Evolutionary conservation across 2,329 filamentous ascomycete species (phyloP), one percentile per base, ranked within the genome.

Genomic region (Aspergillus arachidicola): DNA sequence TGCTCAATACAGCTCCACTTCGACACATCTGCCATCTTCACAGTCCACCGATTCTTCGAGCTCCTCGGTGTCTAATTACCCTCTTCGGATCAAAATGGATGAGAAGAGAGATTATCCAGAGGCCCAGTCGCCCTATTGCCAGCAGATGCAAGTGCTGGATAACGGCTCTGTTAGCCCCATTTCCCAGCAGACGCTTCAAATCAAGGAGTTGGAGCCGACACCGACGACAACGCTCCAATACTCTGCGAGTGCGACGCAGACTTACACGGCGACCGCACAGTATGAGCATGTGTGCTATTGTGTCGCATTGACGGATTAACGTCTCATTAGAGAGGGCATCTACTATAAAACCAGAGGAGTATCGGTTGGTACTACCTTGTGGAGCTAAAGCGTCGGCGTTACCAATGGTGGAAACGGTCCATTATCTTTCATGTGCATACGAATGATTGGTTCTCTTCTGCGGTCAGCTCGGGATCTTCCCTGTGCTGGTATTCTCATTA

Each of bases 41-140:
- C 11, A 58, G n/a, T n/a, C 56, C n/a, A 58, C 60, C 9, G 56
- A 23, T 34, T 34, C 57, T 16, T 54, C 45, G 30, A 70, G 68
- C 43, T 57, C 48, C 16, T 63, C 65, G 6, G 32, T 64, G 28
- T 73, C 72, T 34, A 61, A 73, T 62, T 79, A 85, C 67, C 87
- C 88, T 1, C 87, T 85, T 57, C 81, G 86, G 30, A 81, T 90
- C 69, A 91, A 91, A 75, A 82, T 91, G 53, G 86, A 89, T 73
- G 88, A 91, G 75, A 85, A 87, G 58, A 84, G 89, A 28, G 77
- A 80, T 50, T 76, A 80, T 6, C 73, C 79, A 10, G 74, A 74
- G 38, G 73, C 78, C 7, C 65, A 71, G 12, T 70, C 80, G 57
- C 85, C 88, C 1, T 90, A 89, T 73, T 91, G 89, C 71, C 83